phyloP scores from a whole-genome alignment of 495 filamentous ascomycete genomes.

The Podospora anserina region DNA sequence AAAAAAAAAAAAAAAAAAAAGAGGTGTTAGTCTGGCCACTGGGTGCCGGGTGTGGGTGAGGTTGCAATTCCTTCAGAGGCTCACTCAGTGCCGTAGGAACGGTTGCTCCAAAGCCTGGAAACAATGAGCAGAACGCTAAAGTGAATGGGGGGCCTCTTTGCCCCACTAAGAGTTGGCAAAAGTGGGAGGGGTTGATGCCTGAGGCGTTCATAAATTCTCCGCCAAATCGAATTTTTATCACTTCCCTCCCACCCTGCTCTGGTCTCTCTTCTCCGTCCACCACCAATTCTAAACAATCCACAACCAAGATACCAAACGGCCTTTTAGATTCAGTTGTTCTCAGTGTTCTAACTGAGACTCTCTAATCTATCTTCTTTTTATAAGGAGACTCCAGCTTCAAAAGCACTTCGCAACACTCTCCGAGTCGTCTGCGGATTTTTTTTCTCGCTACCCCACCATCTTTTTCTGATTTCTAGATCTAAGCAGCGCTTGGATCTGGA shows the following conservation, averaged over 20 bases:
- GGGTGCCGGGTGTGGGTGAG: neutral
- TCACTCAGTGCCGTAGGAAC: neutral
- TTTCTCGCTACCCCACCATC: slow-evolving; percentile 46
- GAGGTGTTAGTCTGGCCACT: neutral
- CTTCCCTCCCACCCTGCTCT: slow-evolving; percentile 14
- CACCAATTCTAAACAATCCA: slow-evolving; percentile 23
- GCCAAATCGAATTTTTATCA: slow-evolving; percentile 33
- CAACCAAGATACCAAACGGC: slow-evolving; percentile 33
- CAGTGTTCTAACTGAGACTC: slow-evolving; percentile 35
- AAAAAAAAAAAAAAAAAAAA: neutral
- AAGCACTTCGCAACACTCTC: slow-evolving; percentile 36
- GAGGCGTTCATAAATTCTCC: slow-evolving; percentile 30
- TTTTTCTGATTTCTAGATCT: slow-evolving; percentile 49
- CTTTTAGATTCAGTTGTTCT: slow-evolving; percentile 46
- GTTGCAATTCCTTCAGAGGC: neutral
- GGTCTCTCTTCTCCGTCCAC: slow-evolving; percentile 32
- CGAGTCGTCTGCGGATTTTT: slow-evolving; percentile 43
- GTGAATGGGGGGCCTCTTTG: neutral
- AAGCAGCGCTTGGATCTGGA: slow-evolving; percentile 71
- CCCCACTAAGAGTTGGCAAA: slow-evolving; percentile 22
- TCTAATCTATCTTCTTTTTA: slow-evolving; percentile 42
- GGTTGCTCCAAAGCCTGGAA: slow-evolving; percentile 1
- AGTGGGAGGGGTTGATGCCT: slow-evolving; percentile 30
- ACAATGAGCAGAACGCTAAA: neutral
- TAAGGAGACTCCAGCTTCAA: slow-evolving; percentile 37